phyloP scores from a whole-genome alignment of 768 basidiomycete genomes.

The Royoungia palumana region DNA sequence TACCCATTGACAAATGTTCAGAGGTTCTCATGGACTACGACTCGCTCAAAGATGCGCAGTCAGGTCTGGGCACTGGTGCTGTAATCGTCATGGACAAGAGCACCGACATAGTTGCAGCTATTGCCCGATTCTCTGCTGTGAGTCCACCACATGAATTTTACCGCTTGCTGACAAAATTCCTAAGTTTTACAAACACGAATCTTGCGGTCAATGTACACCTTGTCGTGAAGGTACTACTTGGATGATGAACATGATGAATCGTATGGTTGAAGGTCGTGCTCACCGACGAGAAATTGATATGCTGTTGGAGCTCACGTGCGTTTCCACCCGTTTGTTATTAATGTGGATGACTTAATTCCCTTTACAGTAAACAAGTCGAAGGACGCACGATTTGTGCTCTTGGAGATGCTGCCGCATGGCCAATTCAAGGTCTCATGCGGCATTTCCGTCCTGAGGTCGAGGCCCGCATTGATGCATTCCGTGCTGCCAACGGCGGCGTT shows the following conservation, averaged over 20 bases:
- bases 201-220: constrained; percentile 95
- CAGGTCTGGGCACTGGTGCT: constrained; percentile 96
- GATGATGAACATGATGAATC: constrained; percentile 99
- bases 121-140: constrained; percentile 87
- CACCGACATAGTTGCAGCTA: constrained; percentile 91
- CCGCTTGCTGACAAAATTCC: constrained; percentile 1
- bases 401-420: constrained; percentile 98
- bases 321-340: constrained; percentile 23
- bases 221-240: constrained; percentile 95
- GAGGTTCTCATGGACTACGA: constrained; percentile 99
- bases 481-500: constrained; percentile 73
- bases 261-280: constrained; percentile 88
- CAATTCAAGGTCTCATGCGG: constrained; percentile 95
- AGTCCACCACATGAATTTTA: constrained; percentile 12
- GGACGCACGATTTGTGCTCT: constrained; percentile 96
- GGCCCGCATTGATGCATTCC: constrained; percentile 75
- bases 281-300: constrained; percentile 96
- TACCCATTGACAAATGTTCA: constrained; percentile 78
- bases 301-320: constrained; percentile 89
- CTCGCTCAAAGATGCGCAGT: constrained; percentile 92
- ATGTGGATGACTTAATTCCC: not conserved
- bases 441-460: constrained; percentile 98
- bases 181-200: constrained; percentile 97
- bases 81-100: constrained; percentile 99
- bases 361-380: constrained; percentile 85